These are phyloP conservation scores for Linnemannia exigua DNA, from an alignment of 192 early-diverging fungal genomes.

Conservation along the genomic window DNA sequence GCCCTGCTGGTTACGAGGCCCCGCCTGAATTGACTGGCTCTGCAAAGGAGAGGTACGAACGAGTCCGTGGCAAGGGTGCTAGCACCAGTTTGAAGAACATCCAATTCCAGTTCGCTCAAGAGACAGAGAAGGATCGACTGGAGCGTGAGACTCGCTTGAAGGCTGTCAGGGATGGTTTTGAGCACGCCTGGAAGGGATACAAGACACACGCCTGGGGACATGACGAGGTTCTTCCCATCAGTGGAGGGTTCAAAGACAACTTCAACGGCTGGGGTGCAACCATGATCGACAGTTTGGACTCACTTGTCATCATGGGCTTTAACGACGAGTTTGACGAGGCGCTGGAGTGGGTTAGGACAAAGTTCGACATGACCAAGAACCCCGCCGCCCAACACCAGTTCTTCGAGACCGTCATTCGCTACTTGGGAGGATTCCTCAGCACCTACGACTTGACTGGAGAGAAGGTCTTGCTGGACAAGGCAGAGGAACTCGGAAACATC, in stretches of 20 bases:
- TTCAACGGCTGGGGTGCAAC: conserved; percentile 78
- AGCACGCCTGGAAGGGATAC: conserved; percentile 85
- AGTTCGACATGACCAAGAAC: conserved; percentile 68
- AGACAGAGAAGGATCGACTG: conserved; percentile 25
- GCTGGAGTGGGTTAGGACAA: conserved; percentile 69
- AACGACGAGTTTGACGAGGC: conserved; percentile 83
- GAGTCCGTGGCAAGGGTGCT: conserved; percentile 40
- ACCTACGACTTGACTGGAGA: conserved; percentile 90
- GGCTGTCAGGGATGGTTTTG: conserved; percentile 72
- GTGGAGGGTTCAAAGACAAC: conserved; percentile 36
- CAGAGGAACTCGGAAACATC: conserved; percentile 74
- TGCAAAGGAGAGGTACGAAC: conserved; percentile 24
- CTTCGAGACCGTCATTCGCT: conserved; percentile 90
- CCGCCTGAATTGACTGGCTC: neutral
- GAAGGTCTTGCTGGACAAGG: conserved; percentile 74
- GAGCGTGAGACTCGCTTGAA: conserved; percentile 56
- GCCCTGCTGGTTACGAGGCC: neutral
- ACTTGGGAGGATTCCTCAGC: conserved; percentile 80
- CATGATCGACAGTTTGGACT: conserved; percentile 91
- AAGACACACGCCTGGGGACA: conserved; percentile 80
- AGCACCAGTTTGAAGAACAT: conserved; percentile 34
- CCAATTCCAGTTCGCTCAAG: conserved; percentile 35
- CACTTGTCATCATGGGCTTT: conserved; percentile 88
- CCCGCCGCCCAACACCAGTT: conserved; percentile 67
- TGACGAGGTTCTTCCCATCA: conserved; percentile 75